Evolutionary conservation across 495 filamentous ascomycete genomes (phyloP).

Genomic region (Hypoxylon intermedium): DNA sequence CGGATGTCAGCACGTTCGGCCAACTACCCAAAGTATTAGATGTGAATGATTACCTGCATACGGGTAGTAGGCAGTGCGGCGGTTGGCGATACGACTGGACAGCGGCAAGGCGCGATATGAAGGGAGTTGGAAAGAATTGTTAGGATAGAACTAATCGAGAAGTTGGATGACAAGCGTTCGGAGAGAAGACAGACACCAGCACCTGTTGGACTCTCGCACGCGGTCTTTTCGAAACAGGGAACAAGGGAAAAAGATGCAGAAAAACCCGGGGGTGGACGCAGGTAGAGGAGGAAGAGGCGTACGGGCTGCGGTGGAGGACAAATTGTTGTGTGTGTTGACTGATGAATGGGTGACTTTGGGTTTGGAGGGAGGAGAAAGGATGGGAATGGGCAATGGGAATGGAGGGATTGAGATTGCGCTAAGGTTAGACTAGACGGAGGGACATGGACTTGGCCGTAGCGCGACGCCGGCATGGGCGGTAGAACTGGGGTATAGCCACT

Average conservation of each 20-base stretch:
- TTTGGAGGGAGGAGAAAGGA: slow-evolving; percentile 24
- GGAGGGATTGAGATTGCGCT: slow-evolving; percentile 39
- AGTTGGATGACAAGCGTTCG: slow-evolving; percentile 21
- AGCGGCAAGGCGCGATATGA: slow-evolving; percentile 30
- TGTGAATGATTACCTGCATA: slow-evolving; percentile 20
- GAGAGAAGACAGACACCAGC: slow-evolving; percentile 41
- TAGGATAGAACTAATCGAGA: slow-evolving; percentile 35
- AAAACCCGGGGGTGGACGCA: slow-evolving; percentile 21
- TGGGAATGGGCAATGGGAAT: slow-evolving; percentile 14
- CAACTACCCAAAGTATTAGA: slow-evolving; percentile 12
- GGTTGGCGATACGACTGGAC: slow-evolving; percentile 31
- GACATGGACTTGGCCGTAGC: slow-evolving; percentile 37
- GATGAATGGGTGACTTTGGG: slow-evolving; percentile 40
- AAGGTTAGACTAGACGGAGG: slow-evolving; percentile 5
- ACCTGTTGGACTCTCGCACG: slow-evolving; percentile 31
- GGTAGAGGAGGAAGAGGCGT: slow-evolving; percentile 26
- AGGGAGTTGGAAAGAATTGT: slow-evolving; percentile 32
- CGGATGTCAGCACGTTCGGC: slow-evolving; percentile 21
- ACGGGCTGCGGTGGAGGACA: slow-evolving; percentile 28
- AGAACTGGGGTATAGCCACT: slow-evolving; percentile 41
- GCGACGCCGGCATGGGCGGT: slow-evolving; percentile 26
- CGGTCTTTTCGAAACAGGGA: slow-evolving; percentile 27
- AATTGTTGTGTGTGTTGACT: slow-evolving; percentile 43
- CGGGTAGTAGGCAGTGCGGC: slow-evolving; percentile 21
- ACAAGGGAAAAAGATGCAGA: slow-evolving; percentile 22